Conservation (phyloP, 148 eudicot species). For the Fagopyrum tataricum region DNA sequence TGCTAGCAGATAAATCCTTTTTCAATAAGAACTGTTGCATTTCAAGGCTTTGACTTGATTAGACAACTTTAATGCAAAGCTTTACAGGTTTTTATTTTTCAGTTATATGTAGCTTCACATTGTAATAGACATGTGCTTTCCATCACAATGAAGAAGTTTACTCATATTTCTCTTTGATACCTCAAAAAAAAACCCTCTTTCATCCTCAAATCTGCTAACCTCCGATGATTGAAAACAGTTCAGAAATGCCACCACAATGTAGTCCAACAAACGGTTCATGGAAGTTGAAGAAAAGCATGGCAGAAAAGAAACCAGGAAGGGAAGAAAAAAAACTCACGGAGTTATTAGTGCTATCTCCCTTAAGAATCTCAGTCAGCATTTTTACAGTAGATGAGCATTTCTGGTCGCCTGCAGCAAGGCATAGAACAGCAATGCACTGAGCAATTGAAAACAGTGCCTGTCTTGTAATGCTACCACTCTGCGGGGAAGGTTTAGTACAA, state of each 20-base stretch:
- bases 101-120: too few relatives aligned
- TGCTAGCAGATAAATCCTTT: too few relatives aligned
- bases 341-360: constrained; percentile 58
- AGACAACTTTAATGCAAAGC: too few relatives aligned
- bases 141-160: too few relatives aligned
- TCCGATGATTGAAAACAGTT: too few relatives aligned
- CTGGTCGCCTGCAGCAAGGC: constrained; percentile 88
- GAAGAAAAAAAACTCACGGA: constrained; percentile 38
- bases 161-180: too few relatives aligned
- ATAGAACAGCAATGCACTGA: constrained; percentile 96
- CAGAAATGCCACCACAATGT: neutral
- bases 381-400: constrained; percentile 21
- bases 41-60: too few relatives aligned
- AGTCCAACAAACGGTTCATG: neutral
- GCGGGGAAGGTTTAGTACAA: constrained; percentile 75
- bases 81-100: too few relatives aligned
- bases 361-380: constrained; percentile 81
- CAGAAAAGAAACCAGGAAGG: constrained; percentile 54
- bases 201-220: too few relatives aligned
- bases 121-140: too few relatives aligned
- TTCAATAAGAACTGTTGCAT: too few relatives aligned
- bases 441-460: constrained; percentile 96
- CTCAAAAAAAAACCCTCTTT: too few relatives aligned
- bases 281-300: constrained; percentile 15
- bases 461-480: constrained; percentile 85